A percentile compares a stretch with the other conserved stretches of the same genome.
Evolutionary conservation across 495 filamentous ascomycete species (phyloP).

Genomic region (Ascodesmis nigricans): DNA sequence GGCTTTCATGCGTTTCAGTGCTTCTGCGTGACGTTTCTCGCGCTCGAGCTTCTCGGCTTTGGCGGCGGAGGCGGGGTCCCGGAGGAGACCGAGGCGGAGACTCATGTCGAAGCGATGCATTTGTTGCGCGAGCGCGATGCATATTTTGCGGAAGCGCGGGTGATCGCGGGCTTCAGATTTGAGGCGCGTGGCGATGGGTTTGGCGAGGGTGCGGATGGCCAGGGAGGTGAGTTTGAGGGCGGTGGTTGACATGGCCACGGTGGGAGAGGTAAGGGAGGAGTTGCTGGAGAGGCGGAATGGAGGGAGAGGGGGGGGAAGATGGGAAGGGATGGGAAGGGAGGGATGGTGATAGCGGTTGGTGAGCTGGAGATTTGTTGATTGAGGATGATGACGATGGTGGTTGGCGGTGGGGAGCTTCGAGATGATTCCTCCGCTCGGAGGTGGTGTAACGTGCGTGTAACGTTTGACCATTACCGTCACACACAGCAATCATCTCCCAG

Average conservation of each 20-base stretch:
- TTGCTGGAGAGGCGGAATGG: not conserved
- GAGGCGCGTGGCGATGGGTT: slow-evolving; percentile 31
- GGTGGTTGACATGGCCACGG: slow-evolving; percentile 31
- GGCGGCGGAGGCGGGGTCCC: slow-evolving; percentile 45
- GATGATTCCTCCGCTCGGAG: not conserved
- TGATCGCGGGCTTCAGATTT: slow-evolving; percentile 90
- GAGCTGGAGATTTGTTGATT: not conserved
- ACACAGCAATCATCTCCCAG: no score
- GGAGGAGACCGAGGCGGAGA: slow-evolving; percentile 59
- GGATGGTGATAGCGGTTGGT: slow-evolving; percentile 1
- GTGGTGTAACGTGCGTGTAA: not conserved
- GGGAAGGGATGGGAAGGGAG: not conserved
- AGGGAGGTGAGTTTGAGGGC: slow-evolving; percentile 50
- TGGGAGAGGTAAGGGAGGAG: not conserved
- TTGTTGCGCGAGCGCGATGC: slow-evolving; percentile 53
- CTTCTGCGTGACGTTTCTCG: slow-evolving; percentile 45
- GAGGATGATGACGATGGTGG: slow-evolving; percentile 3
- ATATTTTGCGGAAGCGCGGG: slow-evolving; percentile 58
- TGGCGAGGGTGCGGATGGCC: slow-evolving; percentile 36
- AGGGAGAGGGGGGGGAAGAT: not conserved
- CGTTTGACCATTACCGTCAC: no score
- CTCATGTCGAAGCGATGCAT: slow-evolving; percentile 92
- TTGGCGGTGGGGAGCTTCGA: no score
- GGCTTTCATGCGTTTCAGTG: slow-evolving; percentile 18
- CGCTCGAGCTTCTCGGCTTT: slow-evolving; percentile 63